These are phyloP conservation scores for Eucalyptus globulus DNA, from an alignment of 345 rosid species.

Conservation along the genomic window DNA sequence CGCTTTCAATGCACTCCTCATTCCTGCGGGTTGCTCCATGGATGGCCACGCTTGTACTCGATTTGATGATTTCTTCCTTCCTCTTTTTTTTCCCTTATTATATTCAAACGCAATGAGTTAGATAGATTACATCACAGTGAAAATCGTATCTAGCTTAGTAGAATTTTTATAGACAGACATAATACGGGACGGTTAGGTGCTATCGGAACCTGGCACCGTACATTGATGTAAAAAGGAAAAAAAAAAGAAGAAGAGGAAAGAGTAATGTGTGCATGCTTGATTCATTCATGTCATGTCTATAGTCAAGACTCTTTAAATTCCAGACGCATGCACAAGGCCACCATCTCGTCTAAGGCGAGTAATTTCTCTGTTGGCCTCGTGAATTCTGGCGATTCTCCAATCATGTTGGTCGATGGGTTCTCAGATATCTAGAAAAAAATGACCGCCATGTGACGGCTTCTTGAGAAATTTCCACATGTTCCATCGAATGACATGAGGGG, in stretches of 20 bases:
- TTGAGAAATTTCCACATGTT: not conserved
- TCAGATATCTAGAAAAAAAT: not conserved
- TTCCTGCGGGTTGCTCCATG: rapidly evolving
- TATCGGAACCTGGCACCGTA: not conserved
- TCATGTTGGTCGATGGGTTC: not conserved
- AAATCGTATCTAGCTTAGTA: not conserved
- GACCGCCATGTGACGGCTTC: not conserved
- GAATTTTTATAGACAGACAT: not conserved
- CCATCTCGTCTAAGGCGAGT: not conserved
- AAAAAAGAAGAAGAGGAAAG: rapidly evolving
- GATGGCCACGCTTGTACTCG: not conserved
- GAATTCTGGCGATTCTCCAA: not conserved
- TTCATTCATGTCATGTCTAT: not conserved
- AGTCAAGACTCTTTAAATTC: not conserved
- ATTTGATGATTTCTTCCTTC: not conserved
- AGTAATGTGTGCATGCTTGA: not conserved
- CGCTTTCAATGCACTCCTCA: not conserved
- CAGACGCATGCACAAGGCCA: not conserved
- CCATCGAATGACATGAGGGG: not conserved
- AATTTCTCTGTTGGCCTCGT: not conserved
- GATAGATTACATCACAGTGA: not conserved
- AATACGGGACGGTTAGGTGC: rapidly evolving
- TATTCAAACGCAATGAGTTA: not conserved
- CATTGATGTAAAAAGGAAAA: not conserved
- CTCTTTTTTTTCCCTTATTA: not conserved